Evolutionary conservation across 208 protist genomes (phyloP).

Genomic region (Trypanosoma platydactyli): DNA sequence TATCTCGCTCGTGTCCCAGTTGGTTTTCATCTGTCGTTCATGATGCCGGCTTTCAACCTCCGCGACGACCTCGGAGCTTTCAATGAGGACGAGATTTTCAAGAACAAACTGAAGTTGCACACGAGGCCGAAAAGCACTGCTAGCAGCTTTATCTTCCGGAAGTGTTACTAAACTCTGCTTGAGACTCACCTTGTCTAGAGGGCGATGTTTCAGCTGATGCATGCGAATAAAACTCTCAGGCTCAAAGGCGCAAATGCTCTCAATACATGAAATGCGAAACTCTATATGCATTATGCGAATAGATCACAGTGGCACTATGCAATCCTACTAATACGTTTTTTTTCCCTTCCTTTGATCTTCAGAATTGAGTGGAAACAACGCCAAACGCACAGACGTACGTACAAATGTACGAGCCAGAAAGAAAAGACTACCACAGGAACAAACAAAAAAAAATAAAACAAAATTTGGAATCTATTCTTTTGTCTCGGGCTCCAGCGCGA

Average conservation of each 20-base stretch:
- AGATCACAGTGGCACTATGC: not conserved
- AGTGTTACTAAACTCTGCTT: conserved; percentile 9
- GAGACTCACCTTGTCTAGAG: not conserved
- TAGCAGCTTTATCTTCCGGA: not conserved
- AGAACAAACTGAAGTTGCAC: conserved; percentile 74
- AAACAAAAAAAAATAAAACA: conserved; percentile 5
- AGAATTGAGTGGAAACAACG: conserved; percentile 4
- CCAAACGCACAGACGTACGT: conserved; percentile 2
- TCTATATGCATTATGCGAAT: conserved; percentile 70
- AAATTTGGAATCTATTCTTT: too few relatives aligned
- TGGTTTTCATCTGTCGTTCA: conserved; percentile 49
- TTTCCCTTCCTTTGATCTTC: conserved; percentile 4
- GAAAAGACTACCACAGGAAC: not conserved
- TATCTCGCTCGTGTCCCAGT: conserved; percentile 67
- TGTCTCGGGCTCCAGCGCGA: too few relatives aligned
- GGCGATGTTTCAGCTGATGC: conserved; percentile 51
- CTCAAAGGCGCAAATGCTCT: conserved; percentile 59
- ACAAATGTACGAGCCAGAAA: not conserved
- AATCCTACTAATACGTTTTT: not conserved
- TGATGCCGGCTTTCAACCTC: conserved; percentile 41
- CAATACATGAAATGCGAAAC: conserved; percentile 59
- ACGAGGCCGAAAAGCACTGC: conserved; percentile 27
- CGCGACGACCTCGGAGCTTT: conserved; percentile 44
- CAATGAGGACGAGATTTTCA: conserved; percentile 66
- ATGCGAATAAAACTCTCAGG: conserved; percentile 78